Base-by-base conservation (phyloP, 2,329 filamentous ascomycete species). In the Daldinia sp. region DNA sequence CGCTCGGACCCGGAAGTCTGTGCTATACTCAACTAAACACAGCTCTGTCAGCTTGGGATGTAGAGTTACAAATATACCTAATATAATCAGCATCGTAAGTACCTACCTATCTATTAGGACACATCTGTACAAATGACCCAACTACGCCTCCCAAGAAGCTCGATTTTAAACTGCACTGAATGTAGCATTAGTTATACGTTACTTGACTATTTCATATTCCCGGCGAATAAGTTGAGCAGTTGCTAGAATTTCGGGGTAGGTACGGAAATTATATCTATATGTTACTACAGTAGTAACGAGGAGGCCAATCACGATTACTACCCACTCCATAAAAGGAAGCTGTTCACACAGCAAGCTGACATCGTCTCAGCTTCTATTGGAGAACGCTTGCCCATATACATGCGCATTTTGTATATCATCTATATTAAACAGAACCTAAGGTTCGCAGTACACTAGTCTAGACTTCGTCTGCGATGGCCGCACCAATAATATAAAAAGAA, bases 171-270 rank as follows among this genome's bases (percentile, higher is more conserved):
- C 13, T 15, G n/a, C 10, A 9, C 3, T 50, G 2, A 18, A n/a
- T 4, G 26, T 9, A n/a, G n/a, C 20, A 28, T 30, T 30, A 13
- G 6, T 30, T 18, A 6, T 50, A 23, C 26, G 26, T 9, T 23
- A 23, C 30, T 15, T 12, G 6, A 9, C n/a, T 10, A 9, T 30
- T 7, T 13, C 26, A 15, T 30, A 50, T 50, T 33, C 26, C 26
- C 46, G 26, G 1, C 28, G 46, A 13, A 30, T 13, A 50, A 50
- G 12, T 18, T 2, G 3, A 48, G 23, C 30, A 4, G 46, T 10
- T 7, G 26, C 30, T 18, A n/a, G 9, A 75, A 57, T 76, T 71
- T 33, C 82, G 74, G 55, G 77, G 79, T 9, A 74, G 62, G 48
- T 18, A 28, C 30, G 33, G 37, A 39, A 9, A 41, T 56, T 41